Evolutionary conservation across 106 monocot species (phyloP).

Genomic region (Chionographis japonica): DNA sequence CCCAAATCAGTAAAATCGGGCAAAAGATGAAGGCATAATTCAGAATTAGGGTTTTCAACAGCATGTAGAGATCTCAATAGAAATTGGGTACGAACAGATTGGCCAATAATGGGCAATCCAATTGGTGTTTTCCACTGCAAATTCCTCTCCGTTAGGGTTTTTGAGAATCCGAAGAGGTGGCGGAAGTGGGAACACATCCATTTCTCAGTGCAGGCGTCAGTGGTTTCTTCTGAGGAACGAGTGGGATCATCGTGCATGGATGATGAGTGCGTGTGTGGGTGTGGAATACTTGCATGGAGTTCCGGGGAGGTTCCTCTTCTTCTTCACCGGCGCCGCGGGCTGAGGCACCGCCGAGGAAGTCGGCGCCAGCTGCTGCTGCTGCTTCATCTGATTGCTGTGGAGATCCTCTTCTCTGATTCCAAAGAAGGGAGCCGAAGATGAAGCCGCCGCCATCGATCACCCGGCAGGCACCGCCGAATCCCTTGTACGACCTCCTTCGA

Average conservation of each 20-base stretch:
- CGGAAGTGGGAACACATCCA: background rate
- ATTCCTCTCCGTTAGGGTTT: background rate
- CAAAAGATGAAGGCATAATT: background rate
- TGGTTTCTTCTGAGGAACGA: too few relatives aligned
- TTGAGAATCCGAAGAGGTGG: constrained; percentile 1
- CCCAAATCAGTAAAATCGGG: background rate
- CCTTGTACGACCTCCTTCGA: background rate
- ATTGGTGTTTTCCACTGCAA: too few relatives aligned
- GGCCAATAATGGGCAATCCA: too few relatives aligned
- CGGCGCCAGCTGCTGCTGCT: constrained; percentile 10
- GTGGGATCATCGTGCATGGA: background rate
- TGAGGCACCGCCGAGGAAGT: constrained; percentile 15
- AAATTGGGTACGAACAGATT: too few relatives aligned
- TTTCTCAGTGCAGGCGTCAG: too few relatives aligned
- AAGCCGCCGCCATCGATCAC: constrained; percentile 28
- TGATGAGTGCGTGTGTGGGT: background rate
- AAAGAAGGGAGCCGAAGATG: constrained; percentile 41
- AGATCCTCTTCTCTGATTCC: constrained; percentile 45
- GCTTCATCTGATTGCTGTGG: constrained; percentile 31
- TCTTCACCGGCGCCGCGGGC: constrained; percentile 19
- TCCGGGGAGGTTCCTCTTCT: constrained; percentile 60
- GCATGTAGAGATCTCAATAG: too few relatives aligned
- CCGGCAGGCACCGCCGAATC: background rate
- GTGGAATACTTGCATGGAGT: constrained; percentile 50
- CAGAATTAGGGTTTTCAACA: too few relatives aligned